Percentiles rank a stretch among this genome's conserved stretches.
These are phyloP conservation scores for Metschnikowia lachancei DNA, from an alignment of 805 yeast species.

Conservation along the genomic window DNA sequence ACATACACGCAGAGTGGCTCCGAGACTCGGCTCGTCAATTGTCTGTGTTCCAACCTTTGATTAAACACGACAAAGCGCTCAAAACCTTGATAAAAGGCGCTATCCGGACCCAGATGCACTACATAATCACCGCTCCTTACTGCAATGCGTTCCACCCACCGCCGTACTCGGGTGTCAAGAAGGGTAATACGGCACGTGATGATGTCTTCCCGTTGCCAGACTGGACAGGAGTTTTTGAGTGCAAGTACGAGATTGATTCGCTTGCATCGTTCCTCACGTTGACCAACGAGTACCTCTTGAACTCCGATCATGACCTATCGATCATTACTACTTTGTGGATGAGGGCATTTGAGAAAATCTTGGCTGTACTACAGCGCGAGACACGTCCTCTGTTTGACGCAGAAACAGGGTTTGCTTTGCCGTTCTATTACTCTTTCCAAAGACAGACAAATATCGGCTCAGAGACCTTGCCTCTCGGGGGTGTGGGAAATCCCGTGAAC, in stretches of 20 bases:
- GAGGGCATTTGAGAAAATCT: conserved; percentile 50
- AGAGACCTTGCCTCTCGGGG: conserved; percentile 76
- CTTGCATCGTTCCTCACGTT: conserved; percentile 77
- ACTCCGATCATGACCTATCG: conserved; percentile 47
- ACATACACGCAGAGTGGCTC: conserved; percentile 91
- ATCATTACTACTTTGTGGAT: conserved; percentile 55
- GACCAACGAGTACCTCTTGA: conserved; percentile 63
- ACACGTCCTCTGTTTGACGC: conserved; percentile 57
- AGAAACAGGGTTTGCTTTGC: conserved; percentile 45
- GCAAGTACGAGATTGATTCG: conserved; percentile 87
- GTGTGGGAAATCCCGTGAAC: conserved; percentile 82
- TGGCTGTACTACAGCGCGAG: conserved; percentile 57
- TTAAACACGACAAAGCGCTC: conserved; percentile 49
- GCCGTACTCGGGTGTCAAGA: conserved; percentile 43
- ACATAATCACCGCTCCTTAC: conserved; percentile 63
- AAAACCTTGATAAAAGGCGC: conserved; percentile 67
- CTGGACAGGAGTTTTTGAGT: conserved; percentile 74
- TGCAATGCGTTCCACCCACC: conserved; percentile 95
- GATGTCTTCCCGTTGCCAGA: conserved; percentile 67
- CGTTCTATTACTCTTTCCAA: conserved; percentile 63
- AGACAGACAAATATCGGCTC: conserved; percentile 72
- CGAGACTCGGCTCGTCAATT: conserved; percentile 84
- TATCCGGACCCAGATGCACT: conserved; percentile 72
- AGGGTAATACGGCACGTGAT: conserved; percentile 56
- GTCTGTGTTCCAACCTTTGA: conserved; percentile 66